phyloP scores from a whole-genome alignment of 78 protist genomes.

The Cyanophora paradoxa region DNA sequence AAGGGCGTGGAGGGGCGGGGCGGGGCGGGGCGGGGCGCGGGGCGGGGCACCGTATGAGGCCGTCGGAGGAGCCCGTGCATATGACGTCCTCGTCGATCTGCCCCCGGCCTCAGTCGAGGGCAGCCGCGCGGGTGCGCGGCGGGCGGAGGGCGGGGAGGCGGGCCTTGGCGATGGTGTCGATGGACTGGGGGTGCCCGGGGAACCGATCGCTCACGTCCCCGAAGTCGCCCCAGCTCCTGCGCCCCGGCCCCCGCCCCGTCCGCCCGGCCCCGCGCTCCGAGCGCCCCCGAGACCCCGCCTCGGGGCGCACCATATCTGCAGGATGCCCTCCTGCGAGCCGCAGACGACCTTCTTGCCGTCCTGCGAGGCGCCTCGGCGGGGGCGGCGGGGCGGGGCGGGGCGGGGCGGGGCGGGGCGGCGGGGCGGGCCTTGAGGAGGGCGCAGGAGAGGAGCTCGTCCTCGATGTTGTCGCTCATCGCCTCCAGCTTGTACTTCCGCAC shows the following conservation, averaged over 20 bases:
- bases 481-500: neutral
- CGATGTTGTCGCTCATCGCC: conserved; percentile 11
- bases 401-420: no score
- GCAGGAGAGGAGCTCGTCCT: conserved; percentile 43
- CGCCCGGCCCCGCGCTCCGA: no score
- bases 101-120: no score
- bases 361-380: no score
- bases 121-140: no score
- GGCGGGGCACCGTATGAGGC: conserved; percentile 31
- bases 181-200: conserved; percentile 38
- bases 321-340: conserved; percentile 32
- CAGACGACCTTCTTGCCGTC: conserved; percentile 39
- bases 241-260: no score
- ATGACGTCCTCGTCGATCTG: neutral
- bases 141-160: no score
- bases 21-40: no score
- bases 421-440: no score
- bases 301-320: conserved; percentile 1
- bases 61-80: conserved; percentile 33
- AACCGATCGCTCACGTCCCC: conserved; percentile 29
- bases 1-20: no score
- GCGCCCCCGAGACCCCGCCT: no score
- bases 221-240: conserved; percentile 34
- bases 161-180: conserved; percentile 34
- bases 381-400: no score